These are phyloP conservation scores for Sporothrix variecibatus DNA, from an alignment of 2,329 filamentous ascomycete species.

Conservation along the genomic window DNA sequence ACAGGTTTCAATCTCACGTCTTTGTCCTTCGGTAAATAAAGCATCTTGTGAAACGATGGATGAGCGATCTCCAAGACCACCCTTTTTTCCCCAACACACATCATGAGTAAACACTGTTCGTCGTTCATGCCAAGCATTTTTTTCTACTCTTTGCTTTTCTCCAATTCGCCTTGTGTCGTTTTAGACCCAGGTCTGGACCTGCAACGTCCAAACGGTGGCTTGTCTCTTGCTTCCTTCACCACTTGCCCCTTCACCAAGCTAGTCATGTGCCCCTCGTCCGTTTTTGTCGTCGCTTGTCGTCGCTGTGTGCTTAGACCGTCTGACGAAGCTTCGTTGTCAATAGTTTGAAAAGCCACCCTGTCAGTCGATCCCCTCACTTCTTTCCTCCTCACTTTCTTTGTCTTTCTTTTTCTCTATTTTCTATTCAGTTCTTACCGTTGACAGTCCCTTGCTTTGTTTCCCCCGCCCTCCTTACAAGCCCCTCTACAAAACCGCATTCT, in stretches of 20 bases:
- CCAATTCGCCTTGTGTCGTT: neutral
- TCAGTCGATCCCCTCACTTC: neutral
- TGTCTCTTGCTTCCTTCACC: neutral
- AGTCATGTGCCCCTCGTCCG: neutral
- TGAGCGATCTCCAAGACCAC: too few relatives aligned
- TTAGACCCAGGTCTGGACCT: neutral
- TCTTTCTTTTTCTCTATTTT: neutral
- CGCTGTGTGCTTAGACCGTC: neutral
- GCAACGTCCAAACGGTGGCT: neutral
- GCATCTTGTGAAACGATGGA: neutral
- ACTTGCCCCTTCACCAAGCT: too few relatives aligned
- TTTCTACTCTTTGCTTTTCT: neutral
- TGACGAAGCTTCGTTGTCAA: constrained; percentile 1
- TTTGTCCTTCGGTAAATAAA: neutral
- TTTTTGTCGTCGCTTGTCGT: neutral
- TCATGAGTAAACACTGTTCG: neutral
- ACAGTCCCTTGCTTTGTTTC: neutral
- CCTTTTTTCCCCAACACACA: too few relatives aligned
- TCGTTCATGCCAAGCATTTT: neutral
- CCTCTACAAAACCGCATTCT: neutral
- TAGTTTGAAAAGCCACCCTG: neutral
- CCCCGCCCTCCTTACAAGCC: neutral
- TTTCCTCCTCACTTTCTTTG: neutral
- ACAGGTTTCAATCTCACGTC: neutral
- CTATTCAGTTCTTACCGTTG: neutral